These are phyloP conservation scores for Aspergillus latus DNA, from an alignment of 2,329 filamentous ascomycete genomes.

Conservation along the genomic window DNA sequence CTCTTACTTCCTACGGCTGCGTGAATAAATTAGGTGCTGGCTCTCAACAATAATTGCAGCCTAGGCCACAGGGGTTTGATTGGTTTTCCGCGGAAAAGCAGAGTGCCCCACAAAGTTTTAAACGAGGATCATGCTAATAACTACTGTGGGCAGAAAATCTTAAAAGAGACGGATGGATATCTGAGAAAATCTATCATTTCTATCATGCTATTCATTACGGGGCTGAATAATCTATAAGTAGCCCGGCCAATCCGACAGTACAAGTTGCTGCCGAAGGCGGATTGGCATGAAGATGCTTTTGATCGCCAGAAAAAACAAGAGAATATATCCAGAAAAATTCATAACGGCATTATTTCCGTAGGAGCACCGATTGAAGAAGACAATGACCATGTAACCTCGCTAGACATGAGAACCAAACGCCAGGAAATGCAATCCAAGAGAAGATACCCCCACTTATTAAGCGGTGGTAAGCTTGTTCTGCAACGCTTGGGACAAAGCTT, in stretches of 20 bases:
- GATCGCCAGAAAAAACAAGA: constrained; percentile 8
- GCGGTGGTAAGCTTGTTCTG: constrained; percentile 33
- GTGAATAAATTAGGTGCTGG: too few species aligned
- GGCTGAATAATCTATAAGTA: constrained; percentile 12
- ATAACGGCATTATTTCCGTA: constrained; percentile 21
- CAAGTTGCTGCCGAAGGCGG: constrained; percentile 14
- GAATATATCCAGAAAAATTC: constrained; percentile 9
- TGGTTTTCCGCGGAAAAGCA: too few species aligned
- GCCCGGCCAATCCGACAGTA: constrained; percentile 18
- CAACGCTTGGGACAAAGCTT: constrained; percentile 51
- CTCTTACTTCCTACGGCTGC: too few species aligned
- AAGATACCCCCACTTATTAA: constrained; percentile 21
- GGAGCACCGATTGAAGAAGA: constrained; percentile 12
- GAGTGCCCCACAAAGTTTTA: too few species aligned
- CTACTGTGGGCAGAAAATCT: too few species aligned
- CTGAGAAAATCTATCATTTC: constrained; percentile 16
- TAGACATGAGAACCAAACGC: constrained; percentile 22
- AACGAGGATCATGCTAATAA: too few species aligned
- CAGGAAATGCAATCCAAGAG: constrained; percentile 19
- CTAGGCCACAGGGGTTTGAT: too few species aligned
- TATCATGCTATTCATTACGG: constrained; percentile 25
- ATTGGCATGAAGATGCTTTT: constrained; percentile 15
- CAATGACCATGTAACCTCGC: constrained; percentile 21
- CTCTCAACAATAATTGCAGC: too few species aligned
- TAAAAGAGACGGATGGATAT: not conserved